Base-by-base conservation (phyloP, 495 filamentous ascomycete species). In the Echria macrotheca region DNA sequence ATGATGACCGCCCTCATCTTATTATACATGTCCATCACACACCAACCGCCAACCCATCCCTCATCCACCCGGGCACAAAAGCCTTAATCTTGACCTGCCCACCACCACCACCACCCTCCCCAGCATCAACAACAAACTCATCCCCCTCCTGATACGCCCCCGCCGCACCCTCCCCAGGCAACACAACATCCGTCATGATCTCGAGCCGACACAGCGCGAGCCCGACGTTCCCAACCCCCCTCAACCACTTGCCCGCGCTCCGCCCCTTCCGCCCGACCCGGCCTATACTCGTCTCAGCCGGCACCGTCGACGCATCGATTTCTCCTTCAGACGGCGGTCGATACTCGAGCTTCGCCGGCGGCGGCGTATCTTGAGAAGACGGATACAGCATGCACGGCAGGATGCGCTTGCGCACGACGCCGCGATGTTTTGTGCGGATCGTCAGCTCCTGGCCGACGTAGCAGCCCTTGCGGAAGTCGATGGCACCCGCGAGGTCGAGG, bases 371-470 rank as follows among this genome's bases (percentile, higher is more conserved):
- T 5, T 26, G 35, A n/a, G n/a, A n/a, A n/a, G n/a, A n/a, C 0
- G 51, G 38, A 59, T 94, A 95, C n/a, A 96, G 49, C 64, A 84
- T 72, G 4, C 89, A 82, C 0, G 93, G 93, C 25, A 98, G 57
- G n/a, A 97, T 79, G 2, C 93, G 72, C 72, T 95, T 95, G 58
- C 93, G 73, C 36, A 96, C 89, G 8, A 98, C 87, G 28, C 93
- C 93, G 1, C 84, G 90, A 65, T 97, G 93, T 60, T 89, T 82
- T 0, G 94, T 97, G 19, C 93, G 82, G 37, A 96, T 95, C 6
- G 94, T 97, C 44, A 97, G 73, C 64, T 98, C 93, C 69, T 98
- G 93, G 0, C 93, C 93, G 0, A 97, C 82, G 65, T 98, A 98
- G 67, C 93, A 98, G 1, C 93, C 93, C 69, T 98, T 98, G 39